phyloP scores from a whole-genome alignment of 805 yeast genomes.

The Maudiozyma turicensis region DNA sequence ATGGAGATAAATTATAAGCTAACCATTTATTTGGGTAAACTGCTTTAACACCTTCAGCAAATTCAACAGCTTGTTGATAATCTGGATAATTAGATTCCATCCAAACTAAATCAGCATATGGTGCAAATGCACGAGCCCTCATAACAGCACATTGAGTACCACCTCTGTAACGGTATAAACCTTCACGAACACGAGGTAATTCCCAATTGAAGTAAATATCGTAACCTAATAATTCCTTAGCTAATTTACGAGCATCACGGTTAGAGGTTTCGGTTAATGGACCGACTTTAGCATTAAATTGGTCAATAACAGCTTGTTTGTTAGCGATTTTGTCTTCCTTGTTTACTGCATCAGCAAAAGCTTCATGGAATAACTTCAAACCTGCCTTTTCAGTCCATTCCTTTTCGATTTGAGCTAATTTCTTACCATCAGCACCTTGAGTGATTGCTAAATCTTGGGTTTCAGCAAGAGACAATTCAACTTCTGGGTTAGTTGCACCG shows the following conservation, averaged over 20 bases:
- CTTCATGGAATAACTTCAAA: conserved; percentile 81
- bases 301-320: conserved; percentile 47
- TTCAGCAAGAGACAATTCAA: conserved; percentile 51
- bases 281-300: conserved; percentile 58
- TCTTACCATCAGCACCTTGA: conserved; percentile 61
- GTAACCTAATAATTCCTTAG: conserved; percentile 65
- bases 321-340: conserved; percentile 35
- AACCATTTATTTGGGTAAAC: conserved; percentile 87
- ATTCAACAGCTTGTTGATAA: conserved; percentile 85
- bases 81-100: conserved; percentile 97
- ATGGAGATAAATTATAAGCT: conserved; percentile 93
- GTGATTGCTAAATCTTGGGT: conserved; percentile 76
- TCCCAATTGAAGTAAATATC: conserved; percentile 93
- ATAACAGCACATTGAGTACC: conserved; percentile 96
- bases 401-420: conserved; percentile 62
- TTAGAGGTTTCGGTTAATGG: conserved; percentile 71
- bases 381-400: conserved; percentile 80
- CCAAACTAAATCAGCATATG: conserved; percentile 93
- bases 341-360: conserved; percentile 75
- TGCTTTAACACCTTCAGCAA: conserved; percentile 81
- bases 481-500: conserved; percentile 81
- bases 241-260: conserved; percentile 70
- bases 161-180: conserved; percentile 91
- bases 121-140: conserved; percentile 92
- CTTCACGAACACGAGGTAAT: conserved; percentile 88